Evolutionary conservation across 2,329 filamentous ascomycete genomes (phyloP).

Genomic region (Exophiala oligosperma): DNA sequence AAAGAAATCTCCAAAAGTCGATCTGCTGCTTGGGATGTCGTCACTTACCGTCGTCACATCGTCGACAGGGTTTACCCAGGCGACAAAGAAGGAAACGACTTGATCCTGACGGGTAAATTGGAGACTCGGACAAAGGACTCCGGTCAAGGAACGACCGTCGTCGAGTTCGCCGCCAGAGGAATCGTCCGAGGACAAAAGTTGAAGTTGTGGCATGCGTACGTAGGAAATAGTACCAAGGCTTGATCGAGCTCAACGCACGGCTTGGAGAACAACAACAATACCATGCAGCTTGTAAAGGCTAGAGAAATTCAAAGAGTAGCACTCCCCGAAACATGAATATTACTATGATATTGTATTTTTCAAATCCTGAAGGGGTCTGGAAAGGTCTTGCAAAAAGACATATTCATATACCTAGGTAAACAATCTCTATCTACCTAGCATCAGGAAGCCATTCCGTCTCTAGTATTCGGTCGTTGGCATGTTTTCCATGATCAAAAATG

Average conservation of each 20-base stretch:
- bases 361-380: too few species aligned
- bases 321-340: too few species aligned
- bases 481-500: neutral
- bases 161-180: neutral
- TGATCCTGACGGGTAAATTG: neutral
- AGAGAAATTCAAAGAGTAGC: too few species aligned
- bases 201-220: neutral
- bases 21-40: constrained; percentile 3
- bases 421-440: too few species aligned
- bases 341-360: too few species aligned
- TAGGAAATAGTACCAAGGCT: neutral
- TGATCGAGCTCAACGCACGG: too few species aligned
- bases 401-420: too few species aligned
- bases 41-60: constrained; percentile 2
- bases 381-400: too few species aligned
- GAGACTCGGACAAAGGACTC: neutral
- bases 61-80: constrained; percentile 3
- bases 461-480: too few species aligned
- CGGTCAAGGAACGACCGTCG: neutral
- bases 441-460: too few species aligned
- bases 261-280: too few species aligned
- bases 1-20: constrained; percentile 4
- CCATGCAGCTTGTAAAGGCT: too few species aligned
- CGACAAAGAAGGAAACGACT: neutral
- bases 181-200: neutral